Evolutionary conservation across 371 early-diverging fungal genomes (phyloP).

Genomic region (Zancudomyces culisetae): DNA sequence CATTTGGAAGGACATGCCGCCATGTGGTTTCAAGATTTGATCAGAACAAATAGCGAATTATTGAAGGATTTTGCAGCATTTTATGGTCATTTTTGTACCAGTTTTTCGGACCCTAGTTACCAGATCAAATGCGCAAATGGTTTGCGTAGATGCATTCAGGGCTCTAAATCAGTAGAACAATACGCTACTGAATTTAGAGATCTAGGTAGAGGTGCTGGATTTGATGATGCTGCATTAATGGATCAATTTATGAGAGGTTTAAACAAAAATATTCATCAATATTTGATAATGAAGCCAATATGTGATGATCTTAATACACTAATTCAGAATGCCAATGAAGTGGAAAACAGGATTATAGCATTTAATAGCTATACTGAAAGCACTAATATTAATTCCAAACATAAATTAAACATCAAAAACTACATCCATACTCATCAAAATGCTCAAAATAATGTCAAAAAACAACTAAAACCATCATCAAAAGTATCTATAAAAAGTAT

Average conservation of each 20-base stretch:
- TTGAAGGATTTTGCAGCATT: background rate
- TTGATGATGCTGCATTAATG: background rate
- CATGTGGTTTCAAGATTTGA: background rate
- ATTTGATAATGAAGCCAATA: background rate
- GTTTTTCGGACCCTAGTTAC: background rate
- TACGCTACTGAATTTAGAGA: background rate
- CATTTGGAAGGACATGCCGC: background rate
- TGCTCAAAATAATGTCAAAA: background rate
- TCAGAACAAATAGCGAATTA: background rate
- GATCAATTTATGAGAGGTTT: background rate
- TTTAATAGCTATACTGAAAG: background rate
- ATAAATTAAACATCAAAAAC: background rate
- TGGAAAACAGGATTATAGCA: background rate
- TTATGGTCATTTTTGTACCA: background rate
- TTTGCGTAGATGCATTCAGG: background rate
- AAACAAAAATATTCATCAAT: background rate
- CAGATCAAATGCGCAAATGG: background rate
- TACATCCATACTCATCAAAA: background rate
- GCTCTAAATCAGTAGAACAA: background rate
- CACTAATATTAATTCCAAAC: background rate
- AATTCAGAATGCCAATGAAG: background rate
- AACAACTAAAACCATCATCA: background rate
- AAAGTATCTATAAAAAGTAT: background rate
- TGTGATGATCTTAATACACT: background rate
- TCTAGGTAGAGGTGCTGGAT: background rate